Evolutionary conservation across 2,329 filamentous ascomycete species (phyloP), one percentile per base, ranked within the genome.

Genomic region (Pleochaeta shiraiana): DNA sequence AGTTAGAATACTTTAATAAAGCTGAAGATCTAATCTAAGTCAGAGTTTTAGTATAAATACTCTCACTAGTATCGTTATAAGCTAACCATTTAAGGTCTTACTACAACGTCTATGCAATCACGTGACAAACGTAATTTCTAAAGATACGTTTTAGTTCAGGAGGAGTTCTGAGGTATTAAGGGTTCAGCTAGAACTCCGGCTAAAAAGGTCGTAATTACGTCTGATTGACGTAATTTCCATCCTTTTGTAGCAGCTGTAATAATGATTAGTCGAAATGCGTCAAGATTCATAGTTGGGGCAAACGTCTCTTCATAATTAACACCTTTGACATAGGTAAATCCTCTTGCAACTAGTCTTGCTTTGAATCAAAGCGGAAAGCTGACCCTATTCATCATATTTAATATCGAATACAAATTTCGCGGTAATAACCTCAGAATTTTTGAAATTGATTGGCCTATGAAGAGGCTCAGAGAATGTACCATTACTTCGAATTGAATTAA

Each of bases 91-190:
- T n/a, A n/a, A n/a, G n/a, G n/a, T n/a, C n/a, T n/a, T n/a, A n/a
- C n/a, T n/a, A n/a, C n/a, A n/a, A n/a, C n/a, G n/a, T n/a, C n/a
- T n/a, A n/a, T n/a, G n/a, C n/a, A n/a, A n/a, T n/a, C 64, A 67
- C 47, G 21, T 66, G n/a, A n/a, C 68, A 62, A 47, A 65, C 70
- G 11, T 72, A 68, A 24, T 50, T 61, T 0, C 37, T 43, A 33
- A 63, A 63, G 12, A 53, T 16, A n/a, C 30, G 9, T 21, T 63
- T 26, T n/a, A 70, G 64, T 12, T 67, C 61, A 2, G 65, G 60
- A 12, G 67, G 70, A 24, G 69, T 66, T 63, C 70, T 62, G 37
- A 73, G 67, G 53, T 69, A 72, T 14, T n/a, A 73, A 66, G 19
- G 69, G 66, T 60, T 71, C 53, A n/a, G 72, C 64, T 31, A 73